These are phyloP conservation scores for Macroventuria anomochaeta DNA, from an alignment of 2,329 filamentous ascomycete species.

Conservation along the genomic window DNA sequence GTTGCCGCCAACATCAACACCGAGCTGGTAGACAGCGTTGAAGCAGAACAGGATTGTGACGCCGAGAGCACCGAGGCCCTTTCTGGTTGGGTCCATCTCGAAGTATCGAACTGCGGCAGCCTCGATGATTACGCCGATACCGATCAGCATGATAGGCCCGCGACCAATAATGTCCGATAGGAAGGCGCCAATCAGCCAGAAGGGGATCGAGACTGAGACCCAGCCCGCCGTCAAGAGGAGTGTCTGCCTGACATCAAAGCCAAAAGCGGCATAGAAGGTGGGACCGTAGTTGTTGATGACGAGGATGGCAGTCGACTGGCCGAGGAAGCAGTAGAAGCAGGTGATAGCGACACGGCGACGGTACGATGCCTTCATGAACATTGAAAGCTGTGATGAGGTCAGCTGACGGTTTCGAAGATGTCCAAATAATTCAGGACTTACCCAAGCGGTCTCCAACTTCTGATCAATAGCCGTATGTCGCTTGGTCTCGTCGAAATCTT, in stretches of 20 bases:
- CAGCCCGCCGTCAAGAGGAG: constrained; percentile 21
- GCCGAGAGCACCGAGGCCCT: background rate
- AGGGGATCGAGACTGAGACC: constrained; percentile 33
- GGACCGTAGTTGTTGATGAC: constrained; percentile 38
- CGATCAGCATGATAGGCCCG: constrained; percentile 30
- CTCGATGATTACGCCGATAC: constrained; percentile 33
- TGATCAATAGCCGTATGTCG: background rate
- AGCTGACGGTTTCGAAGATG: background rate
- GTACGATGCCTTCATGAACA: constrained; percentile 33
- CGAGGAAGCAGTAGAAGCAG: constrained; percentile 33
- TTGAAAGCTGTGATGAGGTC: constrained; percentile 4
- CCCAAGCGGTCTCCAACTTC: background rate
- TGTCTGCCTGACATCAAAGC: constrained; percentile 2
- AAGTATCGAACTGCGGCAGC: constrained; percentile 14
- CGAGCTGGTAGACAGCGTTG: constrained; percentile 29
- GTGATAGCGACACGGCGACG: constrained; percentile 27
- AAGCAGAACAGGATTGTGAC: constrained; percentile 28
- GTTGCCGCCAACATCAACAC: constrained; percentile 32
- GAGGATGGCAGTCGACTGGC: constrained; percentile 30
- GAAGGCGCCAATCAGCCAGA: constrained; percentile 26
- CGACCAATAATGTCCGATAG: constrained; percentile 28
- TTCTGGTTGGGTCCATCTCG: background rate
- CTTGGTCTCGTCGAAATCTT: background rate
- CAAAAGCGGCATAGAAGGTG: constrained; percentile 30
- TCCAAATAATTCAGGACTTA: background rate